A percentile compares a stretch with the other conserved stretches of the same genome.
Conservation (phyloP, 371 early-diverging fungal genomes). For the Actinomortierella ambigua region DNA sequence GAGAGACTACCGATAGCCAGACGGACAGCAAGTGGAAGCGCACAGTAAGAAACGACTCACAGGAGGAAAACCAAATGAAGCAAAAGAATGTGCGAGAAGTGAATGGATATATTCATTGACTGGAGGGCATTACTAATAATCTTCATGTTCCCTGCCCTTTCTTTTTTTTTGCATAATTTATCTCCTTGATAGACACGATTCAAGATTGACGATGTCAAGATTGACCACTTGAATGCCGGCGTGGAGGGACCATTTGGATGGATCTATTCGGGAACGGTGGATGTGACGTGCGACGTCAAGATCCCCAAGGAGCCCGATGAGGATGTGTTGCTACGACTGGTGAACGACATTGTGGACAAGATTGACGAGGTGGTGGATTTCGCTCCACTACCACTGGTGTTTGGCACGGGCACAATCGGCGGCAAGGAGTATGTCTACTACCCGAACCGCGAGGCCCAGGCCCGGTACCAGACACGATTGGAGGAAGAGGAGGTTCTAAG, state of each 20-base stretch:
- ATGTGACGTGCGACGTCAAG: conserved; percentile 76
- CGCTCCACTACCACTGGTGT: conserved; percentile 52
- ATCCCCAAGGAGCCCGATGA: conserved; percentile 72
- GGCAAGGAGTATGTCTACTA: conserved; percentile 46
- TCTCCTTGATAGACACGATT: conserved; percentile 67
- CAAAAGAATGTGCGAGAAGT: conserved; percentile 1
- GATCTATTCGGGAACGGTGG: conserved; percentile 90
- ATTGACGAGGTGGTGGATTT: conserved; percentile 69
- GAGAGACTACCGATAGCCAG: conserved; percentile 55
- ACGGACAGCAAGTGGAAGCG: conserved; percentile 33
- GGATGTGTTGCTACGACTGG: conserved; percentile 67
- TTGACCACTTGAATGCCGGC: conserved; percentile 89
- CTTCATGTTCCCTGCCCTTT: no score
- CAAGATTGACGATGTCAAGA: conserved; percentile 89
- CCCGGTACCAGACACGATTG: conserved; percentile 36
- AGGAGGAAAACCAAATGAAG: not conserved
- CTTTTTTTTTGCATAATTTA: not conserved
- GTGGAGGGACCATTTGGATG: conserved; percentile 92
- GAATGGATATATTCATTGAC: conserved; percentile 1
- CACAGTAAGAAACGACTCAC: conserved; percentile 12
- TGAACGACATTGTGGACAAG: conserved; percentile 79
- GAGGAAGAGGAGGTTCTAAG: conserved; percentile 39
- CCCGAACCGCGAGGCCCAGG: conserved; percentile 41
- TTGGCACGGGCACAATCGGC: conserved; percentile 61
- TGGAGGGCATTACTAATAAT: no score